Conservation (phyloP, 1,139 yeast genomes). For the Lodderomyces metapsilosis region DNA sequence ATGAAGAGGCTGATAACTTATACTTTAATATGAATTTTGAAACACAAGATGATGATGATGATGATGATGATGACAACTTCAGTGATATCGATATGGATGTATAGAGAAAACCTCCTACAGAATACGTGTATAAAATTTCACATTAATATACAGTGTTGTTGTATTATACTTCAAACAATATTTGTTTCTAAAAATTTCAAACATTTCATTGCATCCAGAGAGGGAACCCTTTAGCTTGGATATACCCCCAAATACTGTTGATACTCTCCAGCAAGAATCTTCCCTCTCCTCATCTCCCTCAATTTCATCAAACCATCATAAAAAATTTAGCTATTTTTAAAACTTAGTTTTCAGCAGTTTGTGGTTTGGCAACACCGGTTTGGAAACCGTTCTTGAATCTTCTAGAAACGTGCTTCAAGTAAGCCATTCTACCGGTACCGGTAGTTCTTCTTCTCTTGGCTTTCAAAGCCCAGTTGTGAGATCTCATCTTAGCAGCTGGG, state of each 20-base stretch:
- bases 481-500: constrained; percentile 99
- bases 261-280: too few species aligned
- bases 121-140: neutral
- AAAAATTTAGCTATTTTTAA: too few species aligned
- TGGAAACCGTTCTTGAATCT: constrained; percentile 99
- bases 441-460: constrained; percentile 99
- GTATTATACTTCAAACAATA: constrained; percentile 7
- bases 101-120: constrained; percentile 4
- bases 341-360: constrained; percentile 14
- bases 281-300: too few species aligned
- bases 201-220: constrained; percentile 2
- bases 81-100: constrained; percentile 1
- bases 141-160: constrained; percentile 16
- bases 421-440: constrained; percentile 99
- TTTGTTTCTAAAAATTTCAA: constrained; percentile 4
- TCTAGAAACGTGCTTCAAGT: constrained; percentile 95
- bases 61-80: constrained; percentile 8
- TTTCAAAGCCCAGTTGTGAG: constrained; percentile 98
- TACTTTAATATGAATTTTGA: constrained; percentile 62
- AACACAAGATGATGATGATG: constrained; percentile 20
- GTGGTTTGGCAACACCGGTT: constrained; percentile 73
- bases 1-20: constrained; percentile 77
- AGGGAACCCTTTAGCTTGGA: too few species aligned
- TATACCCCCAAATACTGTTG: too few species aligned
- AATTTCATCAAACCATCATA: neutral